These are phyloP conservation scores for Hygrocybe punicea DNA, from an alignment of 768 basidiomycete genomes.

Conservation along the genomic window DNA sequence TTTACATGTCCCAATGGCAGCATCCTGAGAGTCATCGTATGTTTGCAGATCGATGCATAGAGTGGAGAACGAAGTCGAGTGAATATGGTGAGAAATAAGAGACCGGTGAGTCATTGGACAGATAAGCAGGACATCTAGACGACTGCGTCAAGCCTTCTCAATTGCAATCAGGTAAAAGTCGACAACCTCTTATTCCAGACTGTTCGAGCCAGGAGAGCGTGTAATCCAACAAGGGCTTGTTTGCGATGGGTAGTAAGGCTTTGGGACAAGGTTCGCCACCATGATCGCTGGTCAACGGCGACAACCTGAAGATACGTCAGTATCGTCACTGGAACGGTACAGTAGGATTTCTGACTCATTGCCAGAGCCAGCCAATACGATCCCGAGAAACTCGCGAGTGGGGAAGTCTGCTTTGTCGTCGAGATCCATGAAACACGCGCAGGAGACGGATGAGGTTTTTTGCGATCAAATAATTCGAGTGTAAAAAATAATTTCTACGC, in stretches of 20 bases:
- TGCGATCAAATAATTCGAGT: too few relatives aligned
- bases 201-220: constrained; percentile 83
- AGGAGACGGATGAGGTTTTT: too few relatives aligned
- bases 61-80: constrained; percentile 69
- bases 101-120: constrained; percentile 75
- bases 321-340: constrained; percentile 14
- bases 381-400: constrained; percentile 79
- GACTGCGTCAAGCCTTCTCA: constrained; percentile 5
- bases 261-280: constrained; percentile 85
- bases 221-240: constrained; percentile 84
- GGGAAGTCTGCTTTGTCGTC: constrained; percentile 50
- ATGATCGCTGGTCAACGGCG: constrained; percentile 70
- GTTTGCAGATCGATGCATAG: constrained; percentile 76
- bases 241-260: constrained; percentile 81
- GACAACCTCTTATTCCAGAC: constrained; percentile 75
- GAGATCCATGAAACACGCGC: constrained; percentile 64
- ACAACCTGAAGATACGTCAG: constrained; percentile 46
- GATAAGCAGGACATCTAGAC: constrained; percentile 77
- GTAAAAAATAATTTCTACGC: too few relatives aligned
- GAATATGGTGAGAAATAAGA: constrained; percentile 78
- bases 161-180: not conserved
- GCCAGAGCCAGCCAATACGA: constrained; percentile 90
- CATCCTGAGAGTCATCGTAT: constrained; percentile 69
- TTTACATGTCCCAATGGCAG: constrained; percentile 65
- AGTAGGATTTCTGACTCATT: constrained; percentile 57